A percentile compares a stretch with the other conserved stretches of the same genome.
phyloP scores from a whole-genome alignment of 257 asterid species.

The Asclepias syriaca region DNA sequence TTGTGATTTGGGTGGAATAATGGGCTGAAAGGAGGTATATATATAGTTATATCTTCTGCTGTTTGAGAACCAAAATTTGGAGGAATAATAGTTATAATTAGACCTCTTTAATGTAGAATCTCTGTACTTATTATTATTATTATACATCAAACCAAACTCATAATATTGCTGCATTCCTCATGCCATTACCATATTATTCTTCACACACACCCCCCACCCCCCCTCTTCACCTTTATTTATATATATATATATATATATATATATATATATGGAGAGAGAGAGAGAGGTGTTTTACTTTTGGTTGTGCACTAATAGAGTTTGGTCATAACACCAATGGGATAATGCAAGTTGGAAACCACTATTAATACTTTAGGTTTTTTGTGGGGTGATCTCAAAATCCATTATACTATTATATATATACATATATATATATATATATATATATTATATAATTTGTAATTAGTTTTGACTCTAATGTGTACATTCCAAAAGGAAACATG shows the following conservation, averaged over 20 bases:
- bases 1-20: neutral
- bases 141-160: neutral
- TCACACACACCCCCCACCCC: no score
- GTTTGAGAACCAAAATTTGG: neutral
- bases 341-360: constrained; percentile 3
- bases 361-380: neutral
- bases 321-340: neutral
- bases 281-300: neutral
- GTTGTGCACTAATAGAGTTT: neutral
- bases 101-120: neutral
- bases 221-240: no score
- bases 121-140: neutral
- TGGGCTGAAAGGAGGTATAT: neutral
- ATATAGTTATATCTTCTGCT: neutral
- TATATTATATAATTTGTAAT: no score
- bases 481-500: no score
- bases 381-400: neutral
- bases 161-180: neutral
- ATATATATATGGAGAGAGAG: no score
- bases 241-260: no score
- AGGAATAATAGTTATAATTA: neutral
- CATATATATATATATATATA: no score
- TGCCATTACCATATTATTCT: neutral
- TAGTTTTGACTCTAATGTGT: no score
- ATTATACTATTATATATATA: neutral